phyloP scores from a whole-genome alignment of 768 basidiomycete species.

The Termitomyces sp. region DNA sequence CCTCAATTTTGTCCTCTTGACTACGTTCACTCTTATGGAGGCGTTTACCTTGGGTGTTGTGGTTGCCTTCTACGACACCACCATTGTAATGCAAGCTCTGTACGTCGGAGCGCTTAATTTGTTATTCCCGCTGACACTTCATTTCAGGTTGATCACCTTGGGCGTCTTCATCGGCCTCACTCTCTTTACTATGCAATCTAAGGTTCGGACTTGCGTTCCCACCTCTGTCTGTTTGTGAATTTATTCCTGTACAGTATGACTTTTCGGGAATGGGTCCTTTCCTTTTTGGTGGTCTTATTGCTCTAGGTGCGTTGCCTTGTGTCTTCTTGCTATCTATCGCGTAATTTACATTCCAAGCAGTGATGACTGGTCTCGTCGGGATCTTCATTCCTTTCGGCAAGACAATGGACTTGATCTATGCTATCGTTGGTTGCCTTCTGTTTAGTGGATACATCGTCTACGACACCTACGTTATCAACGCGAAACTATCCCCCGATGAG shows the following conservation, averaged over 20 bases:
- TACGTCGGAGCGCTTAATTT: slow-evolving; percentile 31
- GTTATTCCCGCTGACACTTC: slow-evolving; percentile 3
- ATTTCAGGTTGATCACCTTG: slow-evolving; percentile 71
- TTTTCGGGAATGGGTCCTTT: slow-evolving; percentile 91
- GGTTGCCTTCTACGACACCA: slow-evolving; percentile 69
- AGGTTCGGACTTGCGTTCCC: slow-evolving; percentile 43
- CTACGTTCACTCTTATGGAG: slow-evolving; percentile 88
- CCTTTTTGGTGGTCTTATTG: slow-evolving; percentile 82
- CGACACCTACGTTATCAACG: slow-evolving; percentile 89
- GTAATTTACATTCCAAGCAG: slow-evolving; percentile 27
- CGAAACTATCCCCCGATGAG: slow-evolving; percentile 87
- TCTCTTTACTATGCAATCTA: slow-evolving; percentile 91
- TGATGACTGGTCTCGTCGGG: slow-evolving; percentile 79
- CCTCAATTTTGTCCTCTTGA: slow-evolving; percentile 79
- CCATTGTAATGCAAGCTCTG: slow-evolving; percentile 84
- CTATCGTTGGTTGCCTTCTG: slow-evolving; percentile 72
- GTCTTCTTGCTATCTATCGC: neutral
- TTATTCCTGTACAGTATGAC: slow-evolving; percentile 63
- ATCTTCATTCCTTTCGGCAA: slow-evolving; percentile 84
- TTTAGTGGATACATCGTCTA: slow-evolving; percentile 91
- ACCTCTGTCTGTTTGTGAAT: neutral
- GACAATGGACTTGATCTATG: slow-evolving; percentile 80
- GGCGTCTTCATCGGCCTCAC: slow-evolving; percentile 94
- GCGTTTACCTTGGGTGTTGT: slow-evolving; percentile 87
- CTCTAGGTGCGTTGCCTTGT: slow-evolving; percentile 50